Base-by-base conservation (phyloP, 192 early-diverging fungal species). In the Backusella liffmaniae region DNA sequence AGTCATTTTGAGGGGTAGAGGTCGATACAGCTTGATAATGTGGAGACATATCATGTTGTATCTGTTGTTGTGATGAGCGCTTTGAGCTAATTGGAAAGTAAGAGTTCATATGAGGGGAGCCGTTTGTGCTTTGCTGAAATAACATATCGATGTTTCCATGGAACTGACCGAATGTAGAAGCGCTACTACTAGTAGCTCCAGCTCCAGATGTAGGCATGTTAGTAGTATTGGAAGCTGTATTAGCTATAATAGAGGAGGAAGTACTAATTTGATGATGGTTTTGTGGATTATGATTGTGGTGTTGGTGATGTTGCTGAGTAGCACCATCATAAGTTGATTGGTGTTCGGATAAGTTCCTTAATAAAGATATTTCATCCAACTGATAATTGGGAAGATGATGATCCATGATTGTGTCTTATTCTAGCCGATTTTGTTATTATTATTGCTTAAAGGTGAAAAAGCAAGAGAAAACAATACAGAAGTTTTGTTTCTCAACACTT, bases 371-470 rank as follows among this genome's bases (percentile, higher is more conserved):
- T 30, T 73, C 56, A 65, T 73, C 59, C 32, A 73, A 16, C 36
- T 73, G 72, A 41, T 65, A 73, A 39, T n/a, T 41, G 30, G 72
- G 59, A 39, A 73, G 32, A 39, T 73, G 32, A 42, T 73, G 32
- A 42, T 73, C 72, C 72, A 73, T 73, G 18, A 49, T 62, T 29
- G 29, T 62, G 9, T 26, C 7, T 62, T 26, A 62, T 9, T 59
- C 29, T 59, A 49, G 1, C 23, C 16, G n/a, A 59, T 59, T 59
- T 59, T 26, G 29, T 59, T 59, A 59, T 59, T 59, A 18, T 59
- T 59, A 59, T 26, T 59, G 23, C 29, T 29, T 26, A 13, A 62
- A 13, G 29, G 10, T 62, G 21, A 29, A 62, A 62, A 29, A 62
- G 23, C 12, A 62, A 62, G 56, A 62, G 56, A 62, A 62, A 29